phyloP scores from a whole-genome alignment of 148 eudicot species.

The Dianthus caryophyllus region DNA sequence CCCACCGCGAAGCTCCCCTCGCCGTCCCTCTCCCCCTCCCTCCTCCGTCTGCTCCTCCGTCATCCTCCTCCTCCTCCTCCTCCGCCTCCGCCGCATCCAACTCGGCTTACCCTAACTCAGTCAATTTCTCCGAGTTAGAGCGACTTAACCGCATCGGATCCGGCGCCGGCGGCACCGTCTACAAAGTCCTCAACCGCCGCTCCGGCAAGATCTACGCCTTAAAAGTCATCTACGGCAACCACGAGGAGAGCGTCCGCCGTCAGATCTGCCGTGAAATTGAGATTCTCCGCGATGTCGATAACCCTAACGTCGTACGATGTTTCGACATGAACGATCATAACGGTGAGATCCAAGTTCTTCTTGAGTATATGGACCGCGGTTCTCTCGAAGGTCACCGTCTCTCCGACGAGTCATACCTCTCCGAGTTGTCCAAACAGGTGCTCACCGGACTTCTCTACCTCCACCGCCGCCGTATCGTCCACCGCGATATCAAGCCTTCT shows the following conservation, averaged over 20 bases:
- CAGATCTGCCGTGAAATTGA: slow-evolving; percentile 87
- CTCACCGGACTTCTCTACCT: slow-evolving; percentile 57
- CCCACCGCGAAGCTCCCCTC: slow-evolving; percentile 55
- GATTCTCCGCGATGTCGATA: slow-evolving; percentile 69
- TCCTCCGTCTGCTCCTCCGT: slow-evolving; percentile 28
- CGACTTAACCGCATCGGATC: slow-evolving; percentile 63
- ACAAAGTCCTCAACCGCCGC: slow-evolving; percentile 68
- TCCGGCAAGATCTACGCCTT: slow-evolving; percentile 52
- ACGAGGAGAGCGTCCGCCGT: slow-evolving; percentile 59
- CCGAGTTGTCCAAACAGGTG: slow-evolving; percentile 52
- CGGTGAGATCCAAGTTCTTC: slow-evolving; percentile 74
- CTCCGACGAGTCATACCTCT: slow-evolving; percentile 39
- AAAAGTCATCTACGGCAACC: slow-evolving; percentile 76
- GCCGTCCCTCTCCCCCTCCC: slow-evolving; percentile 58
- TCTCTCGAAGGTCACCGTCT: slow-evolving; percentile 58
- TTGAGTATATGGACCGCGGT: slow-evolving; percentile 74
- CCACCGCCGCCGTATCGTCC: slow-evolving; percentile 58
- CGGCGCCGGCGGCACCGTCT: slow-evolving; percentile 80
- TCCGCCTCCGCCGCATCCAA: not conserved
- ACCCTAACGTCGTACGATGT: slow-evolving; percentile 65
- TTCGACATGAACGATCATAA: slow-evolving; percentile 61
- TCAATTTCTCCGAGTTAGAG: slow-evolving; percentile 48
- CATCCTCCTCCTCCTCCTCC: not conserved
- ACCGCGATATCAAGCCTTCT: slow-evolving; percentile 80
- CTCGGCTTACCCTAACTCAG: slow-evolving; percentile 9